Conservation (phyloP, 352 stramenopile species). For the Phytopythium cucurbitacearum region DNA sequence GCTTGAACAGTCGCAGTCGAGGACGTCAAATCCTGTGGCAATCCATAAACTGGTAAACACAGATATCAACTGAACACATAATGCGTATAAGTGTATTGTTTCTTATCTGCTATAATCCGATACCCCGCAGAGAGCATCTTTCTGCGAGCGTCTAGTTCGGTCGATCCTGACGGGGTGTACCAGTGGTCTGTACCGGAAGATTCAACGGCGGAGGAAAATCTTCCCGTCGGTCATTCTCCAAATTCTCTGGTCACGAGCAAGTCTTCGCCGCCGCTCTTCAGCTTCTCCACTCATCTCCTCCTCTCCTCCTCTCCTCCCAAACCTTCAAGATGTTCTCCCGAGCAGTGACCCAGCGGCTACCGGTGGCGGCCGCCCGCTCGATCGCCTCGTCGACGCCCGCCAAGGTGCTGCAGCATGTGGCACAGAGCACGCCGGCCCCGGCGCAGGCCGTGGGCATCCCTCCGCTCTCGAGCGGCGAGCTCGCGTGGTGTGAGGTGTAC, state of each 20-base stretch:
- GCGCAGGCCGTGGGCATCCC: constrained; percentile 12
- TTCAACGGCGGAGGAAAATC: too few relatives aligned
- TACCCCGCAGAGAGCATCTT: too few relatives aligned
- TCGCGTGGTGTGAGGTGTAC: constrained; percentile 75
- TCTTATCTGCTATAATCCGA: too few relatives aligned
- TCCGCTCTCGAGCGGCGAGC: constrained; percentile 41
- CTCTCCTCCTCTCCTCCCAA: background rate
- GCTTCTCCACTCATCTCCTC: too few relatives aligned
- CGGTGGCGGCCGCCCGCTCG: constrained; percentile 17
- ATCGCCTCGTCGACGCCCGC: constrained; percentile 26
- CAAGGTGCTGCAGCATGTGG: constrained; percentile 31
- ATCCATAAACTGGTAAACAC: background rate
- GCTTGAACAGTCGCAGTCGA: constrained; percentile 1
- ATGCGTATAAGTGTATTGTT: too few relatives aligned
- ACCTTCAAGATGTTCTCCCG: constrained; percentile 24
- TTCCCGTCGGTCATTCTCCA: too few relatives aligned
- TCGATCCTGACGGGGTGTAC: too few relatives aligned
- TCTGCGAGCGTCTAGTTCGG: too few relatives aligned
- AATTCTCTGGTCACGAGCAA: too few relatives aligned
- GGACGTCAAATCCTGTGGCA: background rate
- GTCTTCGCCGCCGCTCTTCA: background rate
- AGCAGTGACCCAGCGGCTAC: constrained; percentile 16
- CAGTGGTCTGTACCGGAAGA: too few relatives aligned
- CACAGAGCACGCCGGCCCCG: constrained; percentile 9
- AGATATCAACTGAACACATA: too few relatives aligned